phyloP scores from a whole-genome alignment of 192 early-diverging fungal genomes.

The Coemansia sp. region DNA sequence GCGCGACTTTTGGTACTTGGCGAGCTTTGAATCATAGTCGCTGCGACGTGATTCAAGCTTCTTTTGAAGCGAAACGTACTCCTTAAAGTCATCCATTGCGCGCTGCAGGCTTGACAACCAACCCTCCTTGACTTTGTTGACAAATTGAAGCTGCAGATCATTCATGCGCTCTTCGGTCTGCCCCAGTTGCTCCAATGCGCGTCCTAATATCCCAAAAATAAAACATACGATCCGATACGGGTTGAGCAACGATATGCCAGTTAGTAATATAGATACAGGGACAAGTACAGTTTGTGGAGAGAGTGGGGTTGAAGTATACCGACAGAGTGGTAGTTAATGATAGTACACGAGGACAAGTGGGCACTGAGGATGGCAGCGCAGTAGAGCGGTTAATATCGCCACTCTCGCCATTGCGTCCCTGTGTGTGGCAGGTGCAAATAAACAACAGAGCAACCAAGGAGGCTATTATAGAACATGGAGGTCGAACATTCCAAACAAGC shows the following conservation, averaged over 20 bases:
- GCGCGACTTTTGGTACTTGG: conserved; percentile 85
- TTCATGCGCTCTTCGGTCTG: conserved; percentile 53
- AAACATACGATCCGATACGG: not conserved
- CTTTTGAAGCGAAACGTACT: conserved; percentile 65
- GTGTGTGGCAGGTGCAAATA: not conserved
- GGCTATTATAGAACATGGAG: not conserved
- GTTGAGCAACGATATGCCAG: not conserved
- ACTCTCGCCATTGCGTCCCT: not conserved
- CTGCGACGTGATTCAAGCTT: conserved; percentile 86
- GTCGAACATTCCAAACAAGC: not conserved
- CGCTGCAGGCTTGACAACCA: conserved; percentile 52
- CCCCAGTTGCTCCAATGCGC: conserved; percentile 54
- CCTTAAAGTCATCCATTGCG: conserved; percentile 54
- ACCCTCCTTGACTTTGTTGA: conserved; percentile 57
- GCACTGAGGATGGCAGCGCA: not conserved
- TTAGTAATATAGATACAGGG: not conserved
- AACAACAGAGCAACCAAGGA: not conserved
- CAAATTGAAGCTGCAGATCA: conserved; percentile 47
- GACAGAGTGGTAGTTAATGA: not conserved
- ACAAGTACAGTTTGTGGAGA: not conserved
- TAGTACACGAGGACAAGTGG: not conserved
- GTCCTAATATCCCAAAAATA: conserved; percentile 34
- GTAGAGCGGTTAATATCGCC: not conserved
- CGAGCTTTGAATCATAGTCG: conserved; percentile 90
- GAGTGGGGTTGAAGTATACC: not conserved